Evolutionary conservation across 2,329 filamentous ascomycete genomes (phyloP).

Genomic region (Volutella citrinella): DNA sequence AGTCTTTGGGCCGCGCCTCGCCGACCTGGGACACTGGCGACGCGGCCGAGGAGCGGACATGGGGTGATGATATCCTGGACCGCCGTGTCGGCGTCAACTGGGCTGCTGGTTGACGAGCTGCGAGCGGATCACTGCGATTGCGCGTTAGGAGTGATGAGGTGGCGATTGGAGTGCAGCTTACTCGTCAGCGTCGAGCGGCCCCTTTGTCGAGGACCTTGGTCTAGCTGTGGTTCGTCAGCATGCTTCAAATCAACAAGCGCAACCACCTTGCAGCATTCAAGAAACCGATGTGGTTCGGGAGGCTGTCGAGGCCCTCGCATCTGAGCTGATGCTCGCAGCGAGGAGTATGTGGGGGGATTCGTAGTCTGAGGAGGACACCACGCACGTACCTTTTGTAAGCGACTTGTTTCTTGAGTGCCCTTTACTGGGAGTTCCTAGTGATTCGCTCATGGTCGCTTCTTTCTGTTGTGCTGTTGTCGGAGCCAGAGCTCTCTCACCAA

Average conservation of each 20-base stretch:
- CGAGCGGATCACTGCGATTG: constrained; percentile 23
- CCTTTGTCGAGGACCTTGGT: constrained; percentile 69
- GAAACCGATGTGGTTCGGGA: no score
- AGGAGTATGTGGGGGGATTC: no score
- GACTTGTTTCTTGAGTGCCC: constrained; percentile 38
- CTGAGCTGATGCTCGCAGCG: not conserved
- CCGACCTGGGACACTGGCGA: constrained; percentile 29
- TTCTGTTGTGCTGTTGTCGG: constrained; percentile 8
- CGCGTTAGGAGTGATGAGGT: constrained; percentile 1
- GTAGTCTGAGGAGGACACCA: no score
- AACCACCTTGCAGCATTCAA: no score
- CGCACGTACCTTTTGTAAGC: constrained; percentile 33
- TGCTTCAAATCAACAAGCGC: no score
- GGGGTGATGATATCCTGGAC: constrained; percentile 23
- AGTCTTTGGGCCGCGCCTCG: constrained; percentile 55
- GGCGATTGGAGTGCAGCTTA: constrained; percentile 41
- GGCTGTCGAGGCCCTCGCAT: constrained; percentile 2
- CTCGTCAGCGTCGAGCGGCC: constrained; percentile 75
- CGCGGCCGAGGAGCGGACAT: constrained; percentile 19
- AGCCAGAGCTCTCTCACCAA: constrained; percentile 9
- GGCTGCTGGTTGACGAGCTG: constrained; percentile 27
- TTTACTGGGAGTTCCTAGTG: constrained; percentile 24
- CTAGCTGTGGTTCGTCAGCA: no score
- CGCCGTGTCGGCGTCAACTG: constrained; percentile 16
- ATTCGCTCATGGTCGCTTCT: constrained; percentile 26